Percentiles rank a stretch among this genome's conserved stretches.
Conservation (phyloP, 176 grass and related monocot genomes). For the Lolium rigidum region DNA sequence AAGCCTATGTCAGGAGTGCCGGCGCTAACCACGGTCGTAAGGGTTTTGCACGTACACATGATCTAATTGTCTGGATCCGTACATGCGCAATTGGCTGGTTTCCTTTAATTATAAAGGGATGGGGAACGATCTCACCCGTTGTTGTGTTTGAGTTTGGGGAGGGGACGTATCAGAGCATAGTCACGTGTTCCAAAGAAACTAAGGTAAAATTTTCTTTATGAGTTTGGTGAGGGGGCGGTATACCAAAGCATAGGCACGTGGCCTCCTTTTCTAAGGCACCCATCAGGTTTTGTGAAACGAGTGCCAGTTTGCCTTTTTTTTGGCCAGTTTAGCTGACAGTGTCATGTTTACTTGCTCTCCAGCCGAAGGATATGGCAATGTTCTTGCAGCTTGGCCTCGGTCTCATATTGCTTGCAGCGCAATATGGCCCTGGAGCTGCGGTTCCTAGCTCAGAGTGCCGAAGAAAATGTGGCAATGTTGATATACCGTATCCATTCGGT, state of each 20-base stretch:
- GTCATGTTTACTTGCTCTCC: not conserved
- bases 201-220: not conserved
- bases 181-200: not conserved
- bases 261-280: not conserved
- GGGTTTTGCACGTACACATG: too few relatives aligned
- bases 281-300: not conserved
- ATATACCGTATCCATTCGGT: conserved; percentile 57
- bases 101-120: too few relatives aligned
- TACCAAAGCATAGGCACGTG: not conserved
- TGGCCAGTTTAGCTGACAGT: not conserved
- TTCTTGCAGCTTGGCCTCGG: not conserved
- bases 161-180: too few relatives aligned
- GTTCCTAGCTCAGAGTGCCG: conserved; percentile 28
- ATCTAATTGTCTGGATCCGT: too few relatives aligned
- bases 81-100: too few relatives aligned
- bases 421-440: not conserved
- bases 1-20: too few relatives aligned
- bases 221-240: too few relatives aligned
- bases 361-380: not conserved
- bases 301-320: not conserved
- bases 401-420: conserved; percentile 1
- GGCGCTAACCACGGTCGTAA: too few relatives aligned
- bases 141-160: too few relatives aligned
- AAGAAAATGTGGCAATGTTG: conserved; percentile 28
- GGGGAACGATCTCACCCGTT: too few relatives aligned